A percentile compares a stretch with the other conserved stretches of the same genome.
Conservation (phyloP, 2,329 filamentous ascomycete genomes). For the Furcasterigmium furcatum region DNA sequence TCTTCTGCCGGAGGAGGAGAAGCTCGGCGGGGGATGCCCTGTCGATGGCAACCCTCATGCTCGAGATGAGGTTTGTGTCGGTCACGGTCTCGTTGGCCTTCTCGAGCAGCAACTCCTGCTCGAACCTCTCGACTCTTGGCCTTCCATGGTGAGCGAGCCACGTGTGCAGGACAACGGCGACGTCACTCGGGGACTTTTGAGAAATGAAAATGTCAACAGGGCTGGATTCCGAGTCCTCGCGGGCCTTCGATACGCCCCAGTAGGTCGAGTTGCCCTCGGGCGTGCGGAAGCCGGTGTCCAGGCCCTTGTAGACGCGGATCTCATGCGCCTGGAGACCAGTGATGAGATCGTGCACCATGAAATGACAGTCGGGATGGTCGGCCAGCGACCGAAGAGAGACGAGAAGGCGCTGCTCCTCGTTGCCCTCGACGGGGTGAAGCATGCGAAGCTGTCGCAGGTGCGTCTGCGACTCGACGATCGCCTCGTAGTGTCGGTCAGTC, state of each 20-base stretch:
- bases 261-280: conserved; percentile 24
- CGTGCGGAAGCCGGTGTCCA: conserved; percentile 29
- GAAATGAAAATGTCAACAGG: conserved; percentile 30
- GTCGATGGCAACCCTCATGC: conserved; percentile 21
- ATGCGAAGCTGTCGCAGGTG: conserved; percentile 26
- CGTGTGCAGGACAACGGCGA: conserved; percentile 22
- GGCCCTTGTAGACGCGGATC: conserved; percentile 25
- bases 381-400: conserved; percentile 16
- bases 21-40: conserved; percentile 23
- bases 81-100: conserved; percentile 5
- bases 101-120: conserved; percentile 24
- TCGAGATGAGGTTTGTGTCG: conserved; percentile 13
- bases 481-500: conserved; percentile 20
- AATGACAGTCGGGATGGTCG: conserved; percentile 9
- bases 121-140: conserved; percentile 25
- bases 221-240: conserved; percentile 8
- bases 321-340: conserved; percentile 19
- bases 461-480: conserved; percentile 23
- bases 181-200: conserved; percentile 23
- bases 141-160: conserved; percentile 32
- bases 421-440: conserved; percentile 23
- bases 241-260: conserved; percentile 26
- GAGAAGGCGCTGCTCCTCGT: conserved; percentile 20
- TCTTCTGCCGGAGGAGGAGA: conserved; percentile 24
- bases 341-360: conserved; percentile 20